A percentile compares a stretch with the other conserved stretches of the same genome.
These are phyloP conservation scores for Berberis thunbergii DNA, from an alignment of 164 flowering plant genomes.

Conservation along the genomic window DNA sequence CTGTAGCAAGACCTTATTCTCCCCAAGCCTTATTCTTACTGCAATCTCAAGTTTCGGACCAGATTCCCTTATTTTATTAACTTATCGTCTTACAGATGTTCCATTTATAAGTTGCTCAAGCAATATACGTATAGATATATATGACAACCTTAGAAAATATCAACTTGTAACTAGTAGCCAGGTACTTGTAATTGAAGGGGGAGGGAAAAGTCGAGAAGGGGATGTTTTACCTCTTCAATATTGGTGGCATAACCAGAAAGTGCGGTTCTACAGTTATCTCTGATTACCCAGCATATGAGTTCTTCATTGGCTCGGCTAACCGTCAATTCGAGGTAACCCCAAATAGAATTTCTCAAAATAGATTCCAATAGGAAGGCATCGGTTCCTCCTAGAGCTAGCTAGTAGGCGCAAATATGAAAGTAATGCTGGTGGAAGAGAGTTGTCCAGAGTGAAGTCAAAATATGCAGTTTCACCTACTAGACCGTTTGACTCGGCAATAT, in stretches of 20 bases:
- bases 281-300: slow-evolving; percentile 64
- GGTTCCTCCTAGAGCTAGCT: slow-evolving; percentile 76
- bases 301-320: slow-evolving; percentile 83
- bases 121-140: too few species aligned
- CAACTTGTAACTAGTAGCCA: too few species aligned
- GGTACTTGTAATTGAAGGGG: background rate
- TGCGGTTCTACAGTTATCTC: slow-evolving; percentile 68
- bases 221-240: slow-evolving; percentile 59
- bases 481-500: slow-evolving; percentile 83
- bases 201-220: background rate
- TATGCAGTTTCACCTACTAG: slow-evolving; percentile 51
- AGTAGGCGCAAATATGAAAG: slow-evolving; percentile 72
- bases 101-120: too few species aligned
- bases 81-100: too few species aligned
- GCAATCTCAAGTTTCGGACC: too few species aligned
- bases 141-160: too few species aligned
- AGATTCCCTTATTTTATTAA: too few species aligned
- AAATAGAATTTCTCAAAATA: slow-evolving; percentile 69
- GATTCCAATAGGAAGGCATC: slow-evolving; percentile 94
- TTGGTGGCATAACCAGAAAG: slow-evolving; percentile 65
- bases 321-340: slow-evolving; percentile 83
- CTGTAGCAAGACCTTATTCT: too few species aligned
- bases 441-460: slow-evolving; percentile 62
- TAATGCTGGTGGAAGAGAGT: slow-evolving; percentile 57
- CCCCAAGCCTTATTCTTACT: too few species aligned